Base-by-base conservation (phyloP, 1,284 basidiomycete species). In the Takashimella tepidaria region DNA sequence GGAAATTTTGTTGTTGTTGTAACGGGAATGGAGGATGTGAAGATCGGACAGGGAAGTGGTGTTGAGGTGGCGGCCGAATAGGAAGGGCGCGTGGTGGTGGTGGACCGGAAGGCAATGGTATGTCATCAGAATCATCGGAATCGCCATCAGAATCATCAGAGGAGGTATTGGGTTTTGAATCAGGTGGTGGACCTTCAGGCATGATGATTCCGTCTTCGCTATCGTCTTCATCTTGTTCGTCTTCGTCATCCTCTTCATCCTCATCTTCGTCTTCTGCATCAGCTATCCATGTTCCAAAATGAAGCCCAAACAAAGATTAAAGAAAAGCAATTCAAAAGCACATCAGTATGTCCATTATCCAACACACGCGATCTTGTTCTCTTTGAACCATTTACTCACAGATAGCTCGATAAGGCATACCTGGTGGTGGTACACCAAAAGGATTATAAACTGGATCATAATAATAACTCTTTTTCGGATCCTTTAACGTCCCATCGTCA, bases 361-460 rank as follows among this genome's bases (percentile, higher is more conserved):
- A 56, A 49, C 41, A 4, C 8, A 8, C 16, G 31, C 31, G 16
- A 37, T 16, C 16, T 16, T 37, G 31, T 37, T 8, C 16, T n/a
- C 41, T 6, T 21, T 21, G n/a, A n/a, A n/a, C n/a, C n/a, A 20
- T n/a, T 41, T 16, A 79, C 86, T 75, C 63, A 91, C 88, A 81
- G 76, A 86, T 80, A 69, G 97, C 91, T 47, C 83, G 77, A 72
- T 97, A 97, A 8, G 89, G 91, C 92, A 96, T 90, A 6, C 93
- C 93, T 8, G 93, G 93, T 20, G 93, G 93, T 20, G 93, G 85
- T n/a, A 92, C 89, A 23, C 93, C 93, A 69, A 82, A 93, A 5
- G 92, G 91, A 70, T 98, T 98, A 82, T 95, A 87, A 49, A 91
- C 82, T 31, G 88, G 82, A 64, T 98, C 89, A 74, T 92, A 97